Conservation (phyloP, 805 yeast species). For the Maudiozyma barnettii region DNA sequence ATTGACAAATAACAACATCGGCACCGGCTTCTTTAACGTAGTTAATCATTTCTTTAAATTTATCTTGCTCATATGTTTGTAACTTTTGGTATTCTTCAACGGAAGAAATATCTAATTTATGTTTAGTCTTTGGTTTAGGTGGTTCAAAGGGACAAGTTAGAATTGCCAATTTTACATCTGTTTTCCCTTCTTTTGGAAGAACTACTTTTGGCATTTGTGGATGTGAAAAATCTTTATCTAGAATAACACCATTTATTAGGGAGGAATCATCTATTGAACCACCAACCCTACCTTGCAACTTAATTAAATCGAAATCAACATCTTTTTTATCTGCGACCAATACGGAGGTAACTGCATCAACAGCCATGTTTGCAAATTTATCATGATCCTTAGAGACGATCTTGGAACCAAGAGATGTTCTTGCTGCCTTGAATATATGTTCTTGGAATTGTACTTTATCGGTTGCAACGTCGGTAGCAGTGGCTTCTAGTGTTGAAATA, state of each 20-base stretch:
- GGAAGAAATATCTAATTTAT: slow-evolving; percentile 84
- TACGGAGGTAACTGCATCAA: slow-evolving; percentile 85
- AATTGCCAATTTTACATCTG: slow-evolving; percentile 81
- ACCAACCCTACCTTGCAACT: slow-evolving; percentile 92
- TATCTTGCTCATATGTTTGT: slow-evolving; percentile 86
- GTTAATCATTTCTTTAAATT: slow-evolving; percentile 84
- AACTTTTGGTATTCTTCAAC: slow-evolving; percentile 88
- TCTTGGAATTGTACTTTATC: slow-evolving; percentile 25
- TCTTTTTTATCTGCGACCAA: slow-evolving; percentile 89
- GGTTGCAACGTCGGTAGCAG: slow-evolving; percentile 51
- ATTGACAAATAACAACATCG: slow-evolving; percentile 92
- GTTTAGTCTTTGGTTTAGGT: slow-evolving; percentile 98
- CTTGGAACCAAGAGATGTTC: slow-evolving; percentile 90
- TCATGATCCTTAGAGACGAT: slow-evolving; percentile 91
- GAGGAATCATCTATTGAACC: slow-evolving; percentile 83
- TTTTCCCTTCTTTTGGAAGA: slow-evolving; percentile 25
- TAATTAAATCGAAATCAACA: slow-evolving; percentile 93
- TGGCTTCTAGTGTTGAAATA: slow-evolving; percentile 58
- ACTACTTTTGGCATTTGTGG: slow-evolving; percentile 93
- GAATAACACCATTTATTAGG: slow-evolving; percentile 80
- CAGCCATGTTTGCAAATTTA: slow-evolving; percentile 93
- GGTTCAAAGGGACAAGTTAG: slow-evolving; percentile 99
- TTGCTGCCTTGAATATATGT: slow-evolving; percentile 80
- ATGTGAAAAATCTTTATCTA: slow-evolving; percentile 95
- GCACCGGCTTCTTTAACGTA: slow-evolving; percentile 86